Evolutionary conservation across 2,329 filamentous ascomycete species (phyloP), one percentile per base, ranked within the genome.

Genomic region (Metarhizium humberi): DNA sequence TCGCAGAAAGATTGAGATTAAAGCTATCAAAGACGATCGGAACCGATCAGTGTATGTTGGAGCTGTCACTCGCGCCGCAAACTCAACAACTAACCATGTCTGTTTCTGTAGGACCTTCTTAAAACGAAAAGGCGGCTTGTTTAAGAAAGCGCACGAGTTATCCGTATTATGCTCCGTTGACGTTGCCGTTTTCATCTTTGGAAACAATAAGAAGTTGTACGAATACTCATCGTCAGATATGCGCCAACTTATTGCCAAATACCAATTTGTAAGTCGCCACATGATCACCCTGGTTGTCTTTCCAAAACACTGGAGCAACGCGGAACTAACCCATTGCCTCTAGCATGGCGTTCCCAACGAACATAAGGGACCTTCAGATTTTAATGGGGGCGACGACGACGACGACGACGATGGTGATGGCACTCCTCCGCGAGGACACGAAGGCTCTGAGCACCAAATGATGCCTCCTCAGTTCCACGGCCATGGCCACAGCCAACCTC

Each of bases 1-100:
- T 72, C 87, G 94, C 73, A 86, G 94, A 81, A 99, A 99, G 84
- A 99, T 99, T 71, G 94, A 97, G 78, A 97, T 99, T 80, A 96
- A 96, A 77, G 90, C 92, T 64, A 97, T 97, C 80, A 96, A 96
- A 75, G 92, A 96, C 84, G 92, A 96, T 74, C 85, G 92, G 67
- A 96, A 96, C 71, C 90, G 92, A 71, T 96, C 92, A 67, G 92
- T 96, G 92, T 96, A 90, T 74, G 90, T 78, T 34, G 56, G 48
- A 50, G 1, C 10, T 36, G 29, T n/a, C 5, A n/a, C 42, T 34
- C 32, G n/a, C n/a, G 8, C 48, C 30, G 1, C 25, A 20, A 45
- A 38, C 18, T 13, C 6, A 18, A 3, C 34, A 30, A 50, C 56
- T 56, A 50, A 52, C 46, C 30, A 42, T 14, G 20, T 10, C 20